Evolutionary conservation across 2,329 filamentous ascomycete species (phyloP), one percentile per base, ranked within the genome.

Genomic region (Cladorrhinum sp.): DNA sequence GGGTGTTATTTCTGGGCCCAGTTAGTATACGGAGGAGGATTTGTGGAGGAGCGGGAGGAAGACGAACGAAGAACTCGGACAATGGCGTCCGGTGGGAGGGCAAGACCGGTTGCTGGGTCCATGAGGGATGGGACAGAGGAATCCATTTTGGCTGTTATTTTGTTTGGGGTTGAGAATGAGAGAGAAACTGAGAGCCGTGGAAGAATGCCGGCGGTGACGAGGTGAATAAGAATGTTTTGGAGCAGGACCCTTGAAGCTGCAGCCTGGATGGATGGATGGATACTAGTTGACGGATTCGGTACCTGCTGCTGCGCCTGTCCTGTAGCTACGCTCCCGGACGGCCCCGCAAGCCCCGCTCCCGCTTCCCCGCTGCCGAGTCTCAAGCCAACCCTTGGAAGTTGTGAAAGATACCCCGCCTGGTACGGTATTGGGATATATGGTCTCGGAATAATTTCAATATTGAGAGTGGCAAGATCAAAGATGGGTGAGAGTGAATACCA

Each of bases 71-170:
- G 88, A 71, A 95, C 80, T 72, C 91, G 88, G 76, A 95, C 90
- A 76, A 96, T 93, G 68, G 91, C 89, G 71, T 91, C 89, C 56
- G 85, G 73, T 59, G 90, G 87, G 66, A 92, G 82, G 65, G 86
- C 75, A 32, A 77, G 78, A 68, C 88, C 87, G 22, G 90, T 93
- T 59, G 86, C 81, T 56, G 89, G 90, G 75, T 95, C 90, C 71
- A 85, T 78, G 58, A 57, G 72, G 20, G 48, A 23, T 25, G 48
- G 41, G 41, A 45, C 52, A 22, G 52, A 55, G 13, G 55, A n/a
- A 29, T 64, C 63, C 61, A 56, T 64, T 25, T 12, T 61, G 24
- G 2, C 25, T 4, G 25, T 51, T 22, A 50, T 12, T 23, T 23
- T n/a, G 29, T 16, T 45, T 29, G 38, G 13, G 50, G 38, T 24